Conservation (phyloP, 805 yeast species). For the Schwanniomyces pseudopolymorphus region DNA sequence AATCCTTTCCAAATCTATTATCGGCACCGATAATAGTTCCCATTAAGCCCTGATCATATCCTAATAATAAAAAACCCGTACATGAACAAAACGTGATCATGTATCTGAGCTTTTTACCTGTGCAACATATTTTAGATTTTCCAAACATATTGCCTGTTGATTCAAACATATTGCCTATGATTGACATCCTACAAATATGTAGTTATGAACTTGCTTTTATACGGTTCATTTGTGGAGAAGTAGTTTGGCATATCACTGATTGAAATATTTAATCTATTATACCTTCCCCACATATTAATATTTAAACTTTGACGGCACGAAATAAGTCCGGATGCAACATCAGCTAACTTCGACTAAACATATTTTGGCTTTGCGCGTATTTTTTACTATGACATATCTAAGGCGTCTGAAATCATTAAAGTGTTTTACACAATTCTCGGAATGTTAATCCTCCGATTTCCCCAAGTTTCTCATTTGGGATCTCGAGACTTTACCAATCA, state of each 20-base stretch:
- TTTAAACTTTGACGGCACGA: background rate
- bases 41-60: slow-evolving; percentile 9
- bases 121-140: slow-evolving; percentile 3
- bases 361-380: background rate
- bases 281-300: background rate
- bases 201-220: background rate
- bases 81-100: slow-evolving; percentile 11
- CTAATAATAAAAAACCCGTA: slow-evolving; percentile 8
- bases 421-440: background rate
- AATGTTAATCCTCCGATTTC: background rate
- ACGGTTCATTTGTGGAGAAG: background rate
- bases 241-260: background rate
- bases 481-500: background rate
- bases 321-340: background rate
- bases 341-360: background rate
- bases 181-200: no score
- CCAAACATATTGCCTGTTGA: background rate
- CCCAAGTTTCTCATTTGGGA: background rate
- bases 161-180: no score
- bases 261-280: background rate
- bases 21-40: slow-evolving; percentile 8
- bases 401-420: background rate
- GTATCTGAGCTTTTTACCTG: slow-evolving; percentile 7
- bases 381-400: background rate
- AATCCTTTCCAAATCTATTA: slow-evolving; percentile 4